Conservation (phyloP, 1,139 yeast species). For the Candida gigantensis region DNA sequence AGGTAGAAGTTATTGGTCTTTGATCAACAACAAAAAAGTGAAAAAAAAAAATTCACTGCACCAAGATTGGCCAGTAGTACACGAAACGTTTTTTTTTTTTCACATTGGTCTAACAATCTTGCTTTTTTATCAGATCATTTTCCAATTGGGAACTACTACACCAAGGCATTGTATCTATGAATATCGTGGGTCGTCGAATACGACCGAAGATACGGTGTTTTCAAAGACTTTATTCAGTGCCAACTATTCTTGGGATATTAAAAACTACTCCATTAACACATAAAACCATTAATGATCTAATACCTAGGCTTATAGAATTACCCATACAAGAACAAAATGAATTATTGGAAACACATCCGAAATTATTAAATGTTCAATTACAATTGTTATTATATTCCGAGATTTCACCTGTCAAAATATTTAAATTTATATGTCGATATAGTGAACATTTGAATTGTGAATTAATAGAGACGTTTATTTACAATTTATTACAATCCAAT, state of each 20-base stretch:
- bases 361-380: conserved; percentile 8
- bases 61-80: too few species aligned
- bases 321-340: conserved; percentile 5
- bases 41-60: conserved; percentile 3
- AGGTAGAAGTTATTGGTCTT: neutral
- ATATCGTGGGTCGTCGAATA: conserved; percentile 7
- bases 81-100: conserved; percentile 2
- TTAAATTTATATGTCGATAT: conserved; percentile 7
- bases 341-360: conserved; percentile 6
- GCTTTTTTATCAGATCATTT: neutral
- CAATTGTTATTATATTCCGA: conserved; percentile 6
- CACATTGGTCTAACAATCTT: too few species aligned
- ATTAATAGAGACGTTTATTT: conserved; percentile 23
- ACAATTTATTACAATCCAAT: conserved; percentile 19
- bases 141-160: neutral
- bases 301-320: conserved; percentile 5
- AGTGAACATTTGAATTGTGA: conserved; percentile 9
- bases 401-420: neutral
- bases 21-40: neutral
- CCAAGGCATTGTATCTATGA: conserved; percentile 1
- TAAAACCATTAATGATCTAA: conserved; percentile 1
- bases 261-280: conserved; percentile 3
- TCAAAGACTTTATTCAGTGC: conserved; percentile 1
- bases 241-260: neutral
- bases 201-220: conserved; percentile 6